Evolutionary conservation across 257 asterid genomes (phyloP).

Genomic region (Plantago elongata): DNA sequence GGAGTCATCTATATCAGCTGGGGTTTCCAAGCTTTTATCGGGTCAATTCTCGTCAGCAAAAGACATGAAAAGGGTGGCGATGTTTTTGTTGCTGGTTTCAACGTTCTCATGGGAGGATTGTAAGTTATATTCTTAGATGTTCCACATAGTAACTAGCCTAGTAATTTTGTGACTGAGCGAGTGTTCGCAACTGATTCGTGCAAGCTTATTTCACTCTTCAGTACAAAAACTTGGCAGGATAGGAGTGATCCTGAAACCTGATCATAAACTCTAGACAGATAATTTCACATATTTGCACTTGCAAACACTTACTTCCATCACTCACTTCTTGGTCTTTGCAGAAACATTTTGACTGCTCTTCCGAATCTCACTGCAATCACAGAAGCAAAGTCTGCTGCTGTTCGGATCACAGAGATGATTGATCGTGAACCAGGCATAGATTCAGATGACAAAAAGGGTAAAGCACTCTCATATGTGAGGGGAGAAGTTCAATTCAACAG

Average conservation of each 20-base stretch:
- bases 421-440: conserved; percentile 58
- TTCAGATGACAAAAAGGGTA: conserved; percentile 66
- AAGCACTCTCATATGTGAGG: conserved; percentile 70
- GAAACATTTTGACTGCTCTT: conserved; percentile 66
- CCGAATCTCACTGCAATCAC: conserved; percentile 81
- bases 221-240: no score
- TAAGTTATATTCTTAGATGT: conserved; percentile 27
- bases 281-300: not conserved
- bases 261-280: no score
- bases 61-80: conserved; percentile 72
- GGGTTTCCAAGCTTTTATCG: conserved; percentile 82
- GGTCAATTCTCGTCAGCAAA: conserved; percentile 67
- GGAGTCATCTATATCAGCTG: conserved; percentile 75
- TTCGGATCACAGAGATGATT: conserved; percentile 65
- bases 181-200: no score
- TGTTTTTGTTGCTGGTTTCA: conserved; percentile 77
- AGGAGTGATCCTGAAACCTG: no score
- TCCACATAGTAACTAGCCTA: not conserved
- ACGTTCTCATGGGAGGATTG: conserved; percentile 85
- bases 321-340: no score
- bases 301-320: not conserved
- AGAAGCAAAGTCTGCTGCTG: conserved; percentile 69
- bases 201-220: no score
- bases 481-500: conserved; percentile 71
- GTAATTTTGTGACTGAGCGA: no score